phyloP scores from a whole-genome alignment of 2,329 filamentous ascomycete species.

The Cytospora chrysosperma region DNA sequence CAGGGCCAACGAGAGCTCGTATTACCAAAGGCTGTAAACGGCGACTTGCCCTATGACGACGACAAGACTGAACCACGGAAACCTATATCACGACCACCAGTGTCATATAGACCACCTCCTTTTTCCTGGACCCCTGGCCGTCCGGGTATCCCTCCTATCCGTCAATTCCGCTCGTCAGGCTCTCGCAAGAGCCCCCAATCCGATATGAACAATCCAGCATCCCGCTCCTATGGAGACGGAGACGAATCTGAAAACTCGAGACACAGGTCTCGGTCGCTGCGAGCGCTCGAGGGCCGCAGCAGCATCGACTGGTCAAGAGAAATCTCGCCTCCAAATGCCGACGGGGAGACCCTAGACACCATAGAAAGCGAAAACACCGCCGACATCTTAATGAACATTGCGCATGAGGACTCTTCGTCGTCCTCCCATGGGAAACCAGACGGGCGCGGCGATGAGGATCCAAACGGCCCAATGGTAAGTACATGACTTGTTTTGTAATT shows the following conservation, averaged over 20 bases:
- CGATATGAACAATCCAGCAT: constrained; percentile 50
- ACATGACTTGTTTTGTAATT: neutral
- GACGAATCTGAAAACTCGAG: constrained; percentile 41
- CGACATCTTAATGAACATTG: constrained; percentile 60
- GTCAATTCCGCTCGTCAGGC: constrained; percentile 56
- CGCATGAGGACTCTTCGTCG: constrained; percentile 47
- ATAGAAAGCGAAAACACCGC: constrained; percentile 37
- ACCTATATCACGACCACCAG: constrained; percentile 46
- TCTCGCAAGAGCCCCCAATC: constrained; percentile 54
- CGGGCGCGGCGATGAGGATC: constrained; percentile 35
- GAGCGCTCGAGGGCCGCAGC: constrained; percentile 49
- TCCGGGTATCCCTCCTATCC: constrained; percentile 51
- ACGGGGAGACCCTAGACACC: constrained; percentile 42
- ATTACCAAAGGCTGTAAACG: constrained; percentile 39
- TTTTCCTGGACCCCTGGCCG: constrained; percentile 31
- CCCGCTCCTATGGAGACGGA: constrained; percentile 46
- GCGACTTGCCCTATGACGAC: constrained; percentile 18
- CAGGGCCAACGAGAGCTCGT: constrained; percentile 49
- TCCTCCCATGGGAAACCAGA: constrained; percentile 36
- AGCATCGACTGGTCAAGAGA: constrained; percentile 38
- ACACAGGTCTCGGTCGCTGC: constrained; percentile 50
- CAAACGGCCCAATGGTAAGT: constrained; percentile 20
- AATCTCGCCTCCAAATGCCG: constrained; percentile 43
- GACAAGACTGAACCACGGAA: constrained; percentile 31
- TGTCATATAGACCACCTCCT: constrained; percentile 49